phyloP scores from a whole-genome alignment of 2,329 filamentous ascomycete species.

The Aspergillus felis region DNA sequence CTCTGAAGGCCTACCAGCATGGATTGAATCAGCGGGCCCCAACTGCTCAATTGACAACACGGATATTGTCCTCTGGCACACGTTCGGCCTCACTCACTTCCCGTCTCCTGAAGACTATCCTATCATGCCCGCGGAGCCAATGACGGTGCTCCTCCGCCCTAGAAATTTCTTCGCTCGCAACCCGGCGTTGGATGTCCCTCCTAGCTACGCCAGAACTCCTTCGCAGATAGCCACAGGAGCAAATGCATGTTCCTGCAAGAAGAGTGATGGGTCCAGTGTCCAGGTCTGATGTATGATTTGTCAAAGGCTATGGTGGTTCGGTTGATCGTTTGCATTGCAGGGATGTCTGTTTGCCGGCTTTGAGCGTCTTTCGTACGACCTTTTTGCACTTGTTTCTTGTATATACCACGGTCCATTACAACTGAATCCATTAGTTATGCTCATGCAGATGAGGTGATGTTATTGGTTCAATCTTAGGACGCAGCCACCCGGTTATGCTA shows the following conservation, averaged over 20 bases:
- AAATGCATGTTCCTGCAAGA: conserved; percentile 32
- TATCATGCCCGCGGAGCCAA: conserved; percentile 83
- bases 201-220: conserved; percentile 68
- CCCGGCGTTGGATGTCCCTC: conserved; percentile 75
- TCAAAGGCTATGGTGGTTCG: background rate
- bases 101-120: conserved; percentile 88
- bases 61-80: conserved; percentile 90
- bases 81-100: conserved; percentile 87
- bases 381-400: background rate
- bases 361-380: background rate
- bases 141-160: conserved; percentile 73
- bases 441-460: background rate
- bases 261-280: conserved; percentile 38
- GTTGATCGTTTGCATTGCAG: background rate
- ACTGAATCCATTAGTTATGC: background rate
- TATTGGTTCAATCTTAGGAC: background rate
- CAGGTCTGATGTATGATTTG: conserved; percentile 29
- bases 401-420: background rate
- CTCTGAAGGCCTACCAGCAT: conserved; percentile 66
- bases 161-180: conserved; percentile 80
- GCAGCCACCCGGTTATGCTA: background rate
- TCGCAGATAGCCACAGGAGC: conserved; percentile 57
- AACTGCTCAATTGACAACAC: conserved; percentile 69
- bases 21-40: conserved; percentile 65
- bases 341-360: background rate